Evolutionary conservation across 1,284 basidiomycete genomes (phyloP).

Genomic region (Ustilago nuda): DNA sequence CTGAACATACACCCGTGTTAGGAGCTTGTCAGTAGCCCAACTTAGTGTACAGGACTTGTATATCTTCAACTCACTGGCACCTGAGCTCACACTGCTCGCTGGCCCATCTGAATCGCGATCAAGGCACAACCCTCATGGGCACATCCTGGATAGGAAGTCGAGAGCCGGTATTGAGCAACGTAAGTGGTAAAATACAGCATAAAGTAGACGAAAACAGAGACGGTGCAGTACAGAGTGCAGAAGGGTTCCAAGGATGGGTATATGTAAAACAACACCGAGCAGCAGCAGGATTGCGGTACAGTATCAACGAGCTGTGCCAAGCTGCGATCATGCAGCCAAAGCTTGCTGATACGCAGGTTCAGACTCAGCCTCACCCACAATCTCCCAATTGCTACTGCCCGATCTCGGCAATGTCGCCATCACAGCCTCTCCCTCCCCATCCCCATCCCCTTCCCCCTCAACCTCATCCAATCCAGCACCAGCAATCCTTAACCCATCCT

Average conservation of each 20-base stretch:
- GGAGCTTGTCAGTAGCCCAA: no score
- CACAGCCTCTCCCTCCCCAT: not conserved
- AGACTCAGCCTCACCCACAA: constrained; percentile 35
- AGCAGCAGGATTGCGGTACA: not conserved
- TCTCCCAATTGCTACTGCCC: constrained; percentile 51
- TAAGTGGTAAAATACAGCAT: constrained; percentile 25
- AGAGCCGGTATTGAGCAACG: not conserved
- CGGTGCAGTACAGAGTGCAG: not conserved
- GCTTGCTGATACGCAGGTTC: constrained; percentile 19
- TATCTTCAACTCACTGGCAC: no score
- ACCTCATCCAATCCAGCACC: constrained; percentile 33
- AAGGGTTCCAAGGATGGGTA: constrained; percentile 12
- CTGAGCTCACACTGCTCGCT: no score
- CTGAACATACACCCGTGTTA: no score
- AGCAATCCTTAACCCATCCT: constrained; percentile 48
- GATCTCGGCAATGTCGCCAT: constrained; percentile 25
- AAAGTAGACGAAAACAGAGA: constrained; percentile 3
- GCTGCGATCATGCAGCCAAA: constrained; percentile 23
- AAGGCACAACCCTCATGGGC: no score
- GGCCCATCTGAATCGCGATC: no score
- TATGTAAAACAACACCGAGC: constrained; percentile 2
- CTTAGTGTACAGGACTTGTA: no score
- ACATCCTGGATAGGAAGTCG: no score
- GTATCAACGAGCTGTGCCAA: not conserved
- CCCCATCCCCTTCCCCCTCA: constrained; percentile 1